phyloP scores from a whole-genome alignment of 2,329 filamentous ascomycete genomes.

The Bipolaris cookei region DNA sequence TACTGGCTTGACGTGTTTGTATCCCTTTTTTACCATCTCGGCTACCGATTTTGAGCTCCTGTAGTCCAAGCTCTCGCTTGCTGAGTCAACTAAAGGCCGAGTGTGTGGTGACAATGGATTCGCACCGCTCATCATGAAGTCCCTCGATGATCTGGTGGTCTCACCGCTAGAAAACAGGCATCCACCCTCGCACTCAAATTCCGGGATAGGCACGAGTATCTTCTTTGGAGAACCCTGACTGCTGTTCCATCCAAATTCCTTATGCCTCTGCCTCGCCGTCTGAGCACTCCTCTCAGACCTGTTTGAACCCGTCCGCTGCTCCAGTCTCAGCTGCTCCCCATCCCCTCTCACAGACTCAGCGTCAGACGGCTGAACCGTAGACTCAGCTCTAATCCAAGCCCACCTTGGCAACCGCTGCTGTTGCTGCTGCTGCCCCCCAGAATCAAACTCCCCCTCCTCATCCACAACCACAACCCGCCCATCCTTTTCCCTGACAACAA shows the following conservation, averaged over 20 bases:
- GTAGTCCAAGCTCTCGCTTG: neutral
- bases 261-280: neutral
- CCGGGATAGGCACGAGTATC: constrained; percentile 16
- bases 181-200: constrained; percentile 21
- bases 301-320: neutral
- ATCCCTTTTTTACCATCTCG: neutral
- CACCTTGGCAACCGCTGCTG: neutral
- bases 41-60: neutral
- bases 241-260: neutral
- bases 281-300: neutral
- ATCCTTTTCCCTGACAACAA: constrained; percentile 33
- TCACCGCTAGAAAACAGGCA: neutral
- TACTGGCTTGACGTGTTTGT: constrained; percentile 2
- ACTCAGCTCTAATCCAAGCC: constrained; percentile 18
- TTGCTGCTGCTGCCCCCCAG: constrained; percentile 18
- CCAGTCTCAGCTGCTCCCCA: neutral
- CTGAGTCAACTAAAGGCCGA: neutral
- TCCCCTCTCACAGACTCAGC: neutral
- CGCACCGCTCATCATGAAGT: constrained; percentile 25
- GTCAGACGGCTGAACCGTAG: neutral
- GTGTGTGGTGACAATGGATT: constrained; percentile 20
- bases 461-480: constrained; percentile 40
- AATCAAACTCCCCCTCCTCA: constrained; percentile 35
- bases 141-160: constrained; percentile 21
- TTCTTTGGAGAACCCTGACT: neutral